Evolutionary conservation across 768 basidiomycete genomes (phyloP).

Genomic region (Tylopilus balloui): DNA sequence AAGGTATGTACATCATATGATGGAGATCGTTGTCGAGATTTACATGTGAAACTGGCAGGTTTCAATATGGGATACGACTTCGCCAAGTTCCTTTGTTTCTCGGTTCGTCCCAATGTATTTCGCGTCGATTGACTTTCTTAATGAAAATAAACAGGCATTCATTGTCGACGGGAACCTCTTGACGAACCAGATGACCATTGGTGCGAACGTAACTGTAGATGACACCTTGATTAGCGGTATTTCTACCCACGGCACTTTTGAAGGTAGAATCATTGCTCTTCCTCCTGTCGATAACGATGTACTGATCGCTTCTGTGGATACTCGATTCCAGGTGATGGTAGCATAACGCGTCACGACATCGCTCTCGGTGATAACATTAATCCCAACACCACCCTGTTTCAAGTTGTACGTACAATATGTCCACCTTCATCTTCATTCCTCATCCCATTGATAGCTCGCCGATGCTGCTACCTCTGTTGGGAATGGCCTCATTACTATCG

Average conservation of each 20-base stretch:
- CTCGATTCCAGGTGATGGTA: background rate
- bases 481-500: slow-evolving; percentile 13
- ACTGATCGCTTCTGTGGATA: background rate
- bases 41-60: slow-evolving; percentile 2
- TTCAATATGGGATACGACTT: slow-evolving; percentile 21
- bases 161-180: slow-evolving; percentile 24
- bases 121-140: background rate
- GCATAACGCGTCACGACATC: background rate
- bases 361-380: background rate
- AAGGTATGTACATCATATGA: slow-evolving; percentile 2
- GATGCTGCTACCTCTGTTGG: slow-evolving; percentile 15
- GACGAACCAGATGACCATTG: slow-evolving; percentile 26
- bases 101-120: slow-evolving; percentile 1
- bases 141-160: slow-evolving; percentile 12
- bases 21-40: background rate
- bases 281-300: background rate
- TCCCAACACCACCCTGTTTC: background rate
- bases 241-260: slow-evolving; percentile 20
- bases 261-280: slow-evolving; percentile 7
- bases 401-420: background rate
- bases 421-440: no score
- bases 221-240: slow-evolving; percentile 9
- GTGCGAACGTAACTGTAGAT: slow-evolving; percentile 14
- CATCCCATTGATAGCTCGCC: slow-evolving; percentile 3
- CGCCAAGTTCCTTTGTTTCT: slow-evolving; percentile 13